A percentile compares a stretch with the other conserved stretches of the same genome.
Conservation (phyloP, 2,329 filamentous ascomycete genomes). For the Daldinia eschscholtzii region DNA sequence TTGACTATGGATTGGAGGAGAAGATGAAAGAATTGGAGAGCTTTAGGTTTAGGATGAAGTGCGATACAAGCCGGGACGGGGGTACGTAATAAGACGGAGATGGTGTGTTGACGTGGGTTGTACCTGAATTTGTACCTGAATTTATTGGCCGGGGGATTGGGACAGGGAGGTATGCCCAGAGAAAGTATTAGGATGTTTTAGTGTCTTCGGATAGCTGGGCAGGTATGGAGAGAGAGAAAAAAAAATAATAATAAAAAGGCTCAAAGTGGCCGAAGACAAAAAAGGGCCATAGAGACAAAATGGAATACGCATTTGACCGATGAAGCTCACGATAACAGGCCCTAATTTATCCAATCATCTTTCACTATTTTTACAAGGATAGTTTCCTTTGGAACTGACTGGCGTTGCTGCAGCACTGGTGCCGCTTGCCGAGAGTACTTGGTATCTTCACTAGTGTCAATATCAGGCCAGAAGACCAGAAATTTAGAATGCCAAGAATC, state of each 20-base stretch:
- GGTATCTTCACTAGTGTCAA: constrained; percentile 25
- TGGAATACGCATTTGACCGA: constrained; percentile 31
- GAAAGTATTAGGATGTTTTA: constrained; percentile 24
- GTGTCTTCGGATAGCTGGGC: constrained; percentile 20
- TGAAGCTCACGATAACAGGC: constrained; percentile 44
- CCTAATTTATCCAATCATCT: constrained; percentile 36
- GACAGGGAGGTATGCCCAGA: constrained; percentile 23
- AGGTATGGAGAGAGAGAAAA: constrained; percentile 2
- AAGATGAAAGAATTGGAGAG: constrained; percentile 27
- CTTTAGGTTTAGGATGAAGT: constrained; percentile 14
- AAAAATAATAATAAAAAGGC: constrained; percentile 17
- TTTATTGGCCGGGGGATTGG: constrained; percentile 15
- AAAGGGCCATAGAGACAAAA: constrained; percentile 14
- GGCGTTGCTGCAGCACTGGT: constrained; percentile 39
- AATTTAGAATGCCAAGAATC: constrained; percentile 39
- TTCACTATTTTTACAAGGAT: constrained; percentile 29
- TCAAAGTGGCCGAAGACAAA: constrained; percentile 19
- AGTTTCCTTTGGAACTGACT: constrained; percentile 30
- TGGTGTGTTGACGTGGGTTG: constrained; percentile 29
- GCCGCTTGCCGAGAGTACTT: constrained; percentile 38
- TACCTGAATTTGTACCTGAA: constrained; percentile 44
- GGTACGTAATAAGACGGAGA: constrained; percentile 39
- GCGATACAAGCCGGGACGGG: constrained; percentile 20
- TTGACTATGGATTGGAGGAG: constrained; percentile 13
- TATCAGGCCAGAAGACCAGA: constrained; percentile 35